These are phyloP conservation scores for Yamadazyma phyllophila DNA, from an alignment of 805 yeast genomes.

Conservation along the genomic window DNA sequence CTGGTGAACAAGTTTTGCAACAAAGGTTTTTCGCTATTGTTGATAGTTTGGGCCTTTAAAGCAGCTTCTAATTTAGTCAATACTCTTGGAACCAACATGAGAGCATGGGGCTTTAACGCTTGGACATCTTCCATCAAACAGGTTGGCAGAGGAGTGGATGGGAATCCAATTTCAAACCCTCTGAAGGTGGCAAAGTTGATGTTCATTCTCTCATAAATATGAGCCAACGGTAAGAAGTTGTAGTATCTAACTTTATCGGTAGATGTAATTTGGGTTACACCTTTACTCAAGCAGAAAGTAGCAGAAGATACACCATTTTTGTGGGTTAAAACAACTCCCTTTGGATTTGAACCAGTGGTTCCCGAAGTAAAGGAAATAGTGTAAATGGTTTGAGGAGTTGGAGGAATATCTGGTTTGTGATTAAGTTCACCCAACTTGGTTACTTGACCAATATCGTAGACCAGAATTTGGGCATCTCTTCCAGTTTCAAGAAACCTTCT, in stretches of 20 bases:
- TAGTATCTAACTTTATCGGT: slow-evolving; percentile 22
- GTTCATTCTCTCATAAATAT: slow-evolving; percentile 52
- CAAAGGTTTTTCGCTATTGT: slow-evolving; percentile 25
- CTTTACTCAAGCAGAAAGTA: slow-evolving; percentile 33
- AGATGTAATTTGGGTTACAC: slow-evolving; percentile 8
- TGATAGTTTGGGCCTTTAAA: slow-evolving; percentile 22
- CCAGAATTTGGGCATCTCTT: slow-evolving; percentile 16
- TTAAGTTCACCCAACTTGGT: slow-evolving; percentile 29
- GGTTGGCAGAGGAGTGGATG: slow-evolving; percentile 33
- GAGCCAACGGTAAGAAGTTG: slow-evolving; percentile 58
- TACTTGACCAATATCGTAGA: slow-evolving; percentile 30
- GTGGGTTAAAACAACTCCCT: slow-evolving; percentile 63
- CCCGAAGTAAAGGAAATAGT: slow-evolving; percentile 75
- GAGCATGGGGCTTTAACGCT: slow-evolving; percentile 25
- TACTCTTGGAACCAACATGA: slow-evolving; percentile 39
- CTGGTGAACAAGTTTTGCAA: slow-evolving; percentile 21
- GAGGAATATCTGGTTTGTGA: slow-evolving; percentile 39
- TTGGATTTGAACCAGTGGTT: slow-evolving; percentile 66
- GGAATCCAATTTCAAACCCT: slow-evolving; percentile 56
- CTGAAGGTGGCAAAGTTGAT: slow-evolving; percentile 41
- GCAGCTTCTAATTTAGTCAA: slow-evolving; percentile 32
- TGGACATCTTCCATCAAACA: slow-evolving; percentile 29
- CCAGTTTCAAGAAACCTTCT: slow-evolving; percentile 20
- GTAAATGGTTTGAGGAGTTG: slow-evolving; percentile 47
- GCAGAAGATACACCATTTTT: slow-evolving; percentile 48